Base-by-base conservation (phyloP, 768 basidiomycete species). In the Suillus luteus region DNA sequence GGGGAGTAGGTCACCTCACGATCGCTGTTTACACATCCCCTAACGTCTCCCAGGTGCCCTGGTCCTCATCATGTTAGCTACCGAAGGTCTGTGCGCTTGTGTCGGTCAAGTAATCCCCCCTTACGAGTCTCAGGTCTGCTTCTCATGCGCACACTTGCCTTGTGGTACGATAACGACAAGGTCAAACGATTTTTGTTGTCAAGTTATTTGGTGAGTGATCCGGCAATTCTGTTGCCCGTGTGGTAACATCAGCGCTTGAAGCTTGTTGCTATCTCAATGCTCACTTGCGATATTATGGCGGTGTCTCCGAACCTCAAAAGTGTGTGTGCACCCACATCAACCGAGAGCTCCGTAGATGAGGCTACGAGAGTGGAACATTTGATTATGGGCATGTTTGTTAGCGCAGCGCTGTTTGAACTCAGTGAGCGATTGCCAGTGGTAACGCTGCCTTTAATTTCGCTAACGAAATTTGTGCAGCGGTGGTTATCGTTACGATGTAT, bases 71-170 rank as follows among this genome's bases (percentile, higher is more conserved):
- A 66, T 66, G 65, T 22, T 62, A 14, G 38, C 63, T 51, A 52
- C 65, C 5, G 65, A 66, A 61, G 65, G 65, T 51, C 15, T 8
- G 44, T 12, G 14, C 35, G 2, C 12, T 37, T 22, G 9, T 52
- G 19, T 52, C 4, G 31, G 15, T 14, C 15, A 51, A 22, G 37
- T 17, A 7, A 37, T 9, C 17, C 10, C 2, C 19, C n/a, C 49
- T 17, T 11, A 33, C 22, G 12, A 19, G 2, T 22, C 27, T 40
- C 15, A 66, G 65, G 65, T 27, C 55, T 66, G 9, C 63, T 66
- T 55, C 55, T 66, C 14, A 64, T 66, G 40, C 65, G 65, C n/a
- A 64, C 63, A 12, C 63, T 64, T 41, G 65, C 63, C 14, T 60
- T 66, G 2, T 64, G 63, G 63, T 43, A 60, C 24, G 5, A 43